Conservation (phyloP, 345 rosid genomes). For the Cochlearia excelsa region DNA sequence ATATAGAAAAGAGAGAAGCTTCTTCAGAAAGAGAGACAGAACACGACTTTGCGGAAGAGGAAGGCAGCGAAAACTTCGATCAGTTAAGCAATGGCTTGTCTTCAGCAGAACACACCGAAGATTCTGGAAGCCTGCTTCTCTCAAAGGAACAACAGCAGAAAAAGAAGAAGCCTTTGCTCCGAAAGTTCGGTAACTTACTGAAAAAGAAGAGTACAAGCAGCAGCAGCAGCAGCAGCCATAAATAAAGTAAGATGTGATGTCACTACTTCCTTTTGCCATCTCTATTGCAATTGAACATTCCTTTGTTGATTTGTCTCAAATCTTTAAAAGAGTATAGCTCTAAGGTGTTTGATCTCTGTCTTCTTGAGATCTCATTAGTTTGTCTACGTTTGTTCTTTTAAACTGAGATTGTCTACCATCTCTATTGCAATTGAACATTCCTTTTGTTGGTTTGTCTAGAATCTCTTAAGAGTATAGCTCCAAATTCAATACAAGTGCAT, state of each 20-base stretch:
- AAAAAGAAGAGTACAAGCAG: conserved; percentile 66
- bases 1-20: conserved; percentile 78
- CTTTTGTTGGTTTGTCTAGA: conserved; percentile 23
- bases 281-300: conserved; percentile 19
- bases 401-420: not conserved
- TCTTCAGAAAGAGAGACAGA: conserved; percentile 72
- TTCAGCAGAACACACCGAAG: conserved; percentile 51
- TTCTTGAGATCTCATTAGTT: conserved; percentile 5
- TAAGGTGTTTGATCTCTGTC: conserved; percentile 12
- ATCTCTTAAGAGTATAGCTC: conserved; percentile 9
- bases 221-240: conserved; percentile 46
- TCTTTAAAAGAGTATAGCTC: conserved; percentile 11
- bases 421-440: conserved; percentile 19
- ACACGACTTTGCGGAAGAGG: conserved; percentile 69
- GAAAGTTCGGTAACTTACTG: conserved; percentile 82
- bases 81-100: conserved; percentile 54
- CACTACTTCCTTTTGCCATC: not conserved
- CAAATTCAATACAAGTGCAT: not conserved
- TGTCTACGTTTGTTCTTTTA: not conserved
- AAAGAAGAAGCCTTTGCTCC: conserved; percentile 88
- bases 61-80: conserved; percentile 58
- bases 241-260: conserved; percentile 31
- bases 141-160: conserved; percentile 66
- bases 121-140: conserved; percentile 51
- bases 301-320: conserved; percentile 24